Evolutionary conservation across 176 grass and related monocot species (phyloP).

Genomic region (Tillandsia fasciculata): DNA sequence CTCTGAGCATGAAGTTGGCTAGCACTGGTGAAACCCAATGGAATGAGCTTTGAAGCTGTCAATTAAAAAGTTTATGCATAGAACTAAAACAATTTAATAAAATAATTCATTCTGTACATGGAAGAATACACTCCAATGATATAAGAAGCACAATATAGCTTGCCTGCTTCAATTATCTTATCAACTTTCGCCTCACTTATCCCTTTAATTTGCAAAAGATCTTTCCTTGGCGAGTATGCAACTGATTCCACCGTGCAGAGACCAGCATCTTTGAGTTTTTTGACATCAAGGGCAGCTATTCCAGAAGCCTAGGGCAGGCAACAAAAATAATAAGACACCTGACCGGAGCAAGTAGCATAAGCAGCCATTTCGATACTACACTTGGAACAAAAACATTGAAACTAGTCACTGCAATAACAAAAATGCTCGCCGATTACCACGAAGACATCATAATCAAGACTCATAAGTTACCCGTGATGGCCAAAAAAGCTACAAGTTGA

Average conservation of each 20-base stretch:
- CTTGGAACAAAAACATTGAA: too few species aligned
- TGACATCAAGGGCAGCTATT: conserved; percentile 86
- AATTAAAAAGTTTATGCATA: not conserved
- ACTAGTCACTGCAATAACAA: too few species aligned
- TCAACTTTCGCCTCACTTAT: conserved; percentile 94
- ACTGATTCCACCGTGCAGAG: conserved; percentile 86
- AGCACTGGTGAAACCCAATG: conserved; percentile 90
- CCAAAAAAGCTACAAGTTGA: too few species aligned
- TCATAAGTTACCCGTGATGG: too few species aligned
- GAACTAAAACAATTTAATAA: too few species aligned
- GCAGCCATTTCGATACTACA: too few species aligned
- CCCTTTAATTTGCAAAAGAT: conserved; percentile 95
- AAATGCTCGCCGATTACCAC: too few species aligned
- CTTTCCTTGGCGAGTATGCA: conserved; percentile 78
- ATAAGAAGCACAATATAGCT: not conserved
- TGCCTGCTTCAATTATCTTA: conserved; percentile 96
- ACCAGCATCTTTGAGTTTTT: conserved; percentile 91
- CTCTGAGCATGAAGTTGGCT: conserved; percentile 82
- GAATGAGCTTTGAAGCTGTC: conserved; percentile 77
- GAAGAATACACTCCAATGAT: too few species aligned
- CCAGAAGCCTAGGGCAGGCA: conserved; percentile 51
- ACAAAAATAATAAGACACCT: conserved; percentile 2
- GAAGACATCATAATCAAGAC: too few species aligned
- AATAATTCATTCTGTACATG: too few species aligned
- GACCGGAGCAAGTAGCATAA: too few species aligned